Evolutionary conservation across 371 early-diverging fungal species (phyloP).

Genomic region (Batkoa obscura): DNA sequence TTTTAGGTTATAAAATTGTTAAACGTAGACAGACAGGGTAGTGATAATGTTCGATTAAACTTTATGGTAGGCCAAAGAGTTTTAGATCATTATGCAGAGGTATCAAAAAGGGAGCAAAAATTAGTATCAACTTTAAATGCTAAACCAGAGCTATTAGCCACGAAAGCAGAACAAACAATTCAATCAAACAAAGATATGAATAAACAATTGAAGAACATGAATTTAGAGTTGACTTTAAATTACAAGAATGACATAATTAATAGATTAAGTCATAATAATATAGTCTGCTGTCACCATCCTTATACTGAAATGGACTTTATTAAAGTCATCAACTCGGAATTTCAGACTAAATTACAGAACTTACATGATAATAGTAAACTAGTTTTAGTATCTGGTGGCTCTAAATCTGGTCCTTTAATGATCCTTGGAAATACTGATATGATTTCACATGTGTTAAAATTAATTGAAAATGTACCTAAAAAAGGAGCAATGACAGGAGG

Average conservation of each 20-base stretch:
- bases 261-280: no score
- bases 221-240: no score
- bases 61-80: not conserved
- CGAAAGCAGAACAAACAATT: no score
- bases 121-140: not conserved
- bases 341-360: no score
- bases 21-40: not conserved
- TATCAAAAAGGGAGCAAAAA: not conserved
- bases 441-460: not conserved
- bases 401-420: not conserved
- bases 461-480: not conserved
- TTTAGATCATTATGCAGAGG: not conserved
- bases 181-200: not conserved
- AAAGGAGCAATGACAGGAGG: not conserved
- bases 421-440: not conserved
- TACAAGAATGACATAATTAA: no score
- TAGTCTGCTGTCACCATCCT: no score
- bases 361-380: no score
- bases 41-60: not conserved
- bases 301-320: no score
- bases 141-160: not conserved
- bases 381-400: no score
- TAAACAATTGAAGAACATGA: not conserved
- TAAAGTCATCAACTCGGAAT: no score
- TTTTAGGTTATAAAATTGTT: slow-evolving; percentile 1